Percentiles rank a stretch among this genome's conserved stretches.
These are phyloP conservation scores for Xylaria telfairii DNA, from an alignment of 495 filamentous ascomycete genomes.

Conservation along the genomic window DNA sequence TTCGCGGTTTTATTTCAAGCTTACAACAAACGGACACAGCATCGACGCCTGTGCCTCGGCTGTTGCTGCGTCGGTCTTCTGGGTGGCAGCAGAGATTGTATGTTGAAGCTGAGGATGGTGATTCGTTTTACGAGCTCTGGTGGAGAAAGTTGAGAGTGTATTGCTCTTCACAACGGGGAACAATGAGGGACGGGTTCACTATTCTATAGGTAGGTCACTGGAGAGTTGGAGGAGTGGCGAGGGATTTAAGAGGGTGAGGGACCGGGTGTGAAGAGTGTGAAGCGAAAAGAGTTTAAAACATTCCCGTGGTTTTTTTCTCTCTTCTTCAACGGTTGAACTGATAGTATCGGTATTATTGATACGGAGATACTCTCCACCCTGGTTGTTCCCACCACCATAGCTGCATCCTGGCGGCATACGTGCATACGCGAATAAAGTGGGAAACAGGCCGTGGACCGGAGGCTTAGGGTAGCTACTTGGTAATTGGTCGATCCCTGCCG, in stretches of 20 bases:
- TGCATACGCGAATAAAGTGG: not conserved
- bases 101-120: not conserved
- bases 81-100: not conserved
- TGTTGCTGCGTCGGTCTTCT: constrained; percentile 9
- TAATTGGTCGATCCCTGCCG: not conserved
- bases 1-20: constrained; percentile 39
- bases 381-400: not conserved
- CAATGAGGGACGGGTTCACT: not conserved
- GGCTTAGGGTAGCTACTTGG: not conserved
- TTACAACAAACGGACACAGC: constrained; percentile 41
- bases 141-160: not conserved
- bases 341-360: constrained; percentile 3
- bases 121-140: not conserved
- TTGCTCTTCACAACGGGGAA: not conserved
- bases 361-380: not conserved
- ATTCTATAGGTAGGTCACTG: not conserved
- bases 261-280: not conserved
- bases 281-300: not conserved
- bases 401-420: too few species aligned
- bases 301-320: not conserved
- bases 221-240: not conserved
- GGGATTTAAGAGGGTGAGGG: not conserved
- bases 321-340: not conserved
- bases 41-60: constrained; percentile 22
- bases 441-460: not conserved